These are phyloP conservation scores for Paralagenidium karlingii DNA, from an alignment of 352 stramenopile genomes.

Conservation along the genomic window DNA sequence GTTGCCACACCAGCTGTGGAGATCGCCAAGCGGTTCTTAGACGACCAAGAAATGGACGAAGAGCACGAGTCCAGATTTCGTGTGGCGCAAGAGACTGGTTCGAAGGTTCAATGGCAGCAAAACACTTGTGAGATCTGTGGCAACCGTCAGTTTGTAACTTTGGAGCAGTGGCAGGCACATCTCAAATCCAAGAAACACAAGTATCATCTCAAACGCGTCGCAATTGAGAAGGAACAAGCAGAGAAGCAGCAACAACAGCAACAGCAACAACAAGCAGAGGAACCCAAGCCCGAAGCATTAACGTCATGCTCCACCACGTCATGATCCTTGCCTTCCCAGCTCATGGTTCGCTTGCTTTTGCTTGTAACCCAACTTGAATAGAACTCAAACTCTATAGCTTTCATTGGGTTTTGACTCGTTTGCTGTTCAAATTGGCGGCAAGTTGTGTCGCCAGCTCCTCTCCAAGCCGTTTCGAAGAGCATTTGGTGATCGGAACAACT, in stretches of 20 bases:
- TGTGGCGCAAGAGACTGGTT: not conserved
- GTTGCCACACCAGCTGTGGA: constrained; percentile 46
- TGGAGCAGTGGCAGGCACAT: constrained; percentile 58
- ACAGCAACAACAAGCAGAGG: no score
- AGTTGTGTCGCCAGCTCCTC: no score
- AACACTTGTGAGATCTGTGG: constrained; percentile 44
- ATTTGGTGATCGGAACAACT: no score
- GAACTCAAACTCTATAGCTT: no score
- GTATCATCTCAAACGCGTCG: constrained; percentile 60
- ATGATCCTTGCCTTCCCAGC: no score
- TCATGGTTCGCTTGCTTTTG: no score
- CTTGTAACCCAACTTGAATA: no score
- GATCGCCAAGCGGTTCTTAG: constrained; percentile 50
- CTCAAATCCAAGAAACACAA: constrained; percentile 72
- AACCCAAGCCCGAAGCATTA: no score
- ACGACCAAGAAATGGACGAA: constrained; percentile 9
- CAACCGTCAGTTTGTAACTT: constrained; percentile 48
- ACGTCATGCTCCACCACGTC: no score
- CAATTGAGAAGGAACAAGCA: constrained; percentile 24
- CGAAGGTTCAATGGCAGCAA: constrained; percentile 45
- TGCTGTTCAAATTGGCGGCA: no score
- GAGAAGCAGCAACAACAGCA: constrained; percentile 6
- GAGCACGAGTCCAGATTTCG: constrained; percentile 25
- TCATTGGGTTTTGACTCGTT: no score
- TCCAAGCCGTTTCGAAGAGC: no score